Base-by-base conservation (phyloP, 495 filamentous ascomycete genomes). In the Geopyxis carbonaria region DNA sequence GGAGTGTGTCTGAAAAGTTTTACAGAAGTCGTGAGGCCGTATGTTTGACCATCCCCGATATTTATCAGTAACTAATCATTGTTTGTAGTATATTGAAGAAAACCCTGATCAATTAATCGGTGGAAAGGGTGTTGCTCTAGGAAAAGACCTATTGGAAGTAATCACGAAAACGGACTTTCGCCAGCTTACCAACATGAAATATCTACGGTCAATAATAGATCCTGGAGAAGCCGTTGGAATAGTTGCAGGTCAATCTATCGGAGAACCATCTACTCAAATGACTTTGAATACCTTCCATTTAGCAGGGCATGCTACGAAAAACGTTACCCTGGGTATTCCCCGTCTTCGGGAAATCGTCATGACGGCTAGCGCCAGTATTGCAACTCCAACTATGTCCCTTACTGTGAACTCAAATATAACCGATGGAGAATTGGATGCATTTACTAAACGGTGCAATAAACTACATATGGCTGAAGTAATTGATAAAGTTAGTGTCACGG, bases 221-320 rank as follows among this genome's bases (percentile, higher is more conserved):
- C 84, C 89, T 20, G 89, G 89, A 28, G 89, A 99, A 60, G 85
- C 91, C n/a, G 85, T 99, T 16, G 89, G 89, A 37, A 86, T 99
- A 47, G 80, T 95, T 28, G 89, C 89, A 32, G 85, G 85, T 28
- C 89, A 99, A 62, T 93, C 86, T 24, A 74, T 99, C 34, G 89
- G 89, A 51, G 91, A 95, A 58, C 89, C 91, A 6, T 93, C 84
- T 11, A 99, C 89, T 9, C 89, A 99, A 59, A 95, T 99, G 91
- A 99, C 89, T n/a, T 62, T 97, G 36, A 97, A 97, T 57, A 97
- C 89, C 19, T 97, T 97, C 74, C 89, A 99, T 70, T 82, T 99
- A 69, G 89, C 89, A 53, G 89, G 89, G 57, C 91, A 95, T 67
- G 80, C 86, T 16, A 76, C 91, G 14, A 94, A 93, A 70, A 99